Percentiles rank a stretch among this genome's conserved stretches.
Conservation (phyloP, 2,329 filamentous ascomycete species). For the Stenocarpella maydis region DNA sequence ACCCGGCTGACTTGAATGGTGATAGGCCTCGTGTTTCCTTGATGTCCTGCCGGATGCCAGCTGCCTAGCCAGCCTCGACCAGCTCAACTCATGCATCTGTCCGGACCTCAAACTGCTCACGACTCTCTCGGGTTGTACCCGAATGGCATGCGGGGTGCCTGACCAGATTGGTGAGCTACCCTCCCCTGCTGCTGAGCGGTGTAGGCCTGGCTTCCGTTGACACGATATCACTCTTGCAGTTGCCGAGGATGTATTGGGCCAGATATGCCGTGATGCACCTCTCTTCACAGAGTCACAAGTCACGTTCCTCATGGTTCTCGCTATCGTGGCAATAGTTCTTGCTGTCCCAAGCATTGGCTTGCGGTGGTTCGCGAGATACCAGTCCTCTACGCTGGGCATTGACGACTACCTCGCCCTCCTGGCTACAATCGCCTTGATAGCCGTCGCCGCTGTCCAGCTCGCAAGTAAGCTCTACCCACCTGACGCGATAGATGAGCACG, state of each 20-base stretch:
- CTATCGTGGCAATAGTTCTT: conserved; percentile 1
- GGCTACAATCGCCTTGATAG: conserved; percentile 12
- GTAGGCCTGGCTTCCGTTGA: background rate
- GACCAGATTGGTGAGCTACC: conserved; percentile 17
- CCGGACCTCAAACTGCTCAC: conserved; percentile 19
- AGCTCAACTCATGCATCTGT: conserved; percentile 27
- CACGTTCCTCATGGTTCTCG: conserved; percentile 15
- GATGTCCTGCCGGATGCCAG: background rate
- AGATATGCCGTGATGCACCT: conserved; percentile 14
- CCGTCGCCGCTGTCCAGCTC: conserved; percentile 9
- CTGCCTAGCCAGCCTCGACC: conserved; percentile 7
- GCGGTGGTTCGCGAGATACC: conserved; percentile 22
- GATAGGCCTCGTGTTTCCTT: conserved; percentile 22
- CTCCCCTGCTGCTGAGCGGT: background rate
- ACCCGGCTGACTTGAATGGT: background rate
- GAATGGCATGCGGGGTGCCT: conserved; percentile 13
- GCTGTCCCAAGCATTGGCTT: conserved; percentile 24
- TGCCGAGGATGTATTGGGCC: background rate
- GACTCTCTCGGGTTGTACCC: conserved; percentile 21
- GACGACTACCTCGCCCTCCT: conserved; percentile 28
- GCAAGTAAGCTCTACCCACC: background rate
- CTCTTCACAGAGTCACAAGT: conserved; percentile 13
- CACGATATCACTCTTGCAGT: background rate
- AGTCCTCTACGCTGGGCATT: conserved; percentile 25
- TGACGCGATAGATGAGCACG: background rate